A percentile compares a stretch with the other conserved stretches of the same genome.
Evolutionary conservation across 2,329 filamentous ascomycete species (phyloP).

Genomic region (Phialophora tarda): DNA sequence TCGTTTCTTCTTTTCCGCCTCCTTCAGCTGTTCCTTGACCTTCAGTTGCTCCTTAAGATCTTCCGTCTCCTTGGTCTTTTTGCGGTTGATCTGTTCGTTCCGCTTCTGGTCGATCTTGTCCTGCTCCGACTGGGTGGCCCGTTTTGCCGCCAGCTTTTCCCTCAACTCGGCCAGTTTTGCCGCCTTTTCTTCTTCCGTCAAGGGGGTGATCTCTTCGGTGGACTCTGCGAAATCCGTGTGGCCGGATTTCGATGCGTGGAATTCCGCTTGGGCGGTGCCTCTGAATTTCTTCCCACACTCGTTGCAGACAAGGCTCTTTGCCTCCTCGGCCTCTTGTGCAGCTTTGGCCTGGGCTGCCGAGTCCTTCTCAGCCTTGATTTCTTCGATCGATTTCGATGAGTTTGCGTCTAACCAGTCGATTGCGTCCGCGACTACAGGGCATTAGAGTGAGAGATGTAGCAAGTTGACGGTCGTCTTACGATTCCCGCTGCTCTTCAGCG

Average conservation of each 20-base stretch:
- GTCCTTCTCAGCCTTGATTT: constrained; percentile 68
- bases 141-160: constrained; percentile 73
- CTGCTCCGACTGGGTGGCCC: constrained; percentile 67
- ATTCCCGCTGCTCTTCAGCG: constrained; percentile 80
- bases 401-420: constrained; percentile 95
- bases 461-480: constrained; percentile 59
- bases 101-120: constrained; percentile 83
- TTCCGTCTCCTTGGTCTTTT: constrained; percentile 86
- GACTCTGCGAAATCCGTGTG: constrained; percentile 93
- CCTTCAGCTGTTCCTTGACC: constrained; percentile 89
- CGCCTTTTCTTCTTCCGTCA: constrained; percentile 91
- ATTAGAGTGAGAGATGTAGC: constrained; percentile 4
- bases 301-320: constrained; percentile 86
- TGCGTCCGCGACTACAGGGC: constrained; percentile 73
- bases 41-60: constrained; percentile 87
- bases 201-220: constrained; percentile 84
- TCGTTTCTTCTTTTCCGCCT: constrained; percentile 80
- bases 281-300: constrained; percentile 93
- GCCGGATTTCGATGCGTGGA: constrained; percentile 88
- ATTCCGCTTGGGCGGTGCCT: constrained; percentile 79
- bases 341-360: constrained; percentile 65
- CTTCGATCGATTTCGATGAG: constrained; percentile 83
- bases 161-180: constrained; percentile 76
- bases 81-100: constrained; percentile 84
- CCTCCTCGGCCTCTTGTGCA: constrained; percentile 72